These are phyloP conservation scores for Tinospora cordifolia DNA, from an alignment of 164 flowering plant species.

Conservation along the genomic window DNA sequence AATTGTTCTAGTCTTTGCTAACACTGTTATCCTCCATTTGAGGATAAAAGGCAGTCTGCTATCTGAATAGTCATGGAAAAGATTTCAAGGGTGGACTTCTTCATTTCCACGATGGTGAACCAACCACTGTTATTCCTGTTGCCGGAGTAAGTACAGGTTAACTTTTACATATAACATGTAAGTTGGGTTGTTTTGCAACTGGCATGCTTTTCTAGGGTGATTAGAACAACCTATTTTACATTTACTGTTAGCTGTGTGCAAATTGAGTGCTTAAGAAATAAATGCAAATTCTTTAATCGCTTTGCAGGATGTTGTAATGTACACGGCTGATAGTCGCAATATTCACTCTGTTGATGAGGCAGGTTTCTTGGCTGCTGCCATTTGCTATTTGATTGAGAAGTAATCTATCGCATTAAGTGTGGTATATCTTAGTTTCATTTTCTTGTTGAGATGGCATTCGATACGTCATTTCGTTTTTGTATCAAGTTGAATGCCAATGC, in stretches of 20 bases:
- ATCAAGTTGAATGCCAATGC: neutral
- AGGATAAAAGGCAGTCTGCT: constrained; percentile 76
- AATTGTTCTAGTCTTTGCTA: constrained; percentile 5
- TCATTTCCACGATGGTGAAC: constrained; percentile 89
- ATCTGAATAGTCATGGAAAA: constrained; percentile 59
- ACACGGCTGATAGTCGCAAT: constrained; percentile 85
- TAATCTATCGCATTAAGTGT: neutral
- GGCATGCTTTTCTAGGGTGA: neutral
- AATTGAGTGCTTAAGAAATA: constrained; percentile 1
- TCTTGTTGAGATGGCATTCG: neutral
- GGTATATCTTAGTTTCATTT: neutral
- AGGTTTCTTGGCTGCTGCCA: constrained; percentile 5
- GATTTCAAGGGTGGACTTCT: constrained; percentile 84
- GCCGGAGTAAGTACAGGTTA: constrained; percentile 78
- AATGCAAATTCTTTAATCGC: neutral
- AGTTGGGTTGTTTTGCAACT: neutral
- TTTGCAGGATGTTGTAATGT: constrained; percentile 69
- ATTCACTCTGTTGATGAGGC: constrained; percentile 97
- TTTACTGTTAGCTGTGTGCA: neutral
- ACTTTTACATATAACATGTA: neutral
- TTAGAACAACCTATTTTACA: neutral
- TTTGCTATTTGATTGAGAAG: neutral
- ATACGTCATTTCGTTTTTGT: neutral
- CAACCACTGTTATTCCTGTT: constrained; percentile 51
- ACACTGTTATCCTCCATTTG: constrained; percentile 12